phyloP scores from a whole-genome alignment of 164 flowering plant species.

The Aristolochia fimbriata region DNA sequence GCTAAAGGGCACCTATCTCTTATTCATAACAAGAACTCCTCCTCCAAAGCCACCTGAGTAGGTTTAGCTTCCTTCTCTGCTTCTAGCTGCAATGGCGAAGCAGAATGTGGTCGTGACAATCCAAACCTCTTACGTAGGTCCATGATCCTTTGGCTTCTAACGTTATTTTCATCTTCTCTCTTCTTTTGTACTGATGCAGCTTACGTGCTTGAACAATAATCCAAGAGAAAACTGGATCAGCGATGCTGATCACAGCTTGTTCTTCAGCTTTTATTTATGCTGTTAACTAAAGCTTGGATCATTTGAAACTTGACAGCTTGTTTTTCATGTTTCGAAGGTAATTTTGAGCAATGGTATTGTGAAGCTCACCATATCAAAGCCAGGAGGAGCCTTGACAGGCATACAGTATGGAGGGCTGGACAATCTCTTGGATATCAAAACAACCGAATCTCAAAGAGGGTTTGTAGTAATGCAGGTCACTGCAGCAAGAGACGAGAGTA shows the following conservation, averaged over 20 bases:
- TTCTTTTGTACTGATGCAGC: no score
- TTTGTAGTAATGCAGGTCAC: conserved; percentile 3
- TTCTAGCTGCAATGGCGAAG: background rate
- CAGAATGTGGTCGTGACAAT: background rate
- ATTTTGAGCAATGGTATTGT: conserved; percentile 35
- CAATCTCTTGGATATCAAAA: conserved; percentile 30
- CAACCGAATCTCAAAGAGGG: conserved; percentile 34
- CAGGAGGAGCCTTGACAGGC: conserved; percentile 36
- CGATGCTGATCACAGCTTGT: no score
- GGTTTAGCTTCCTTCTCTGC: no score
- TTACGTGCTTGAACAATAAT: no score
- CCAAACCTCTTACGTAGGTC: background rate
- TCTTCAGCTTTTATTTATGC: no score
- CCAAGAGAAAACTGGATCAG: no score
- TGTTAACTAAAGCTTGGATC: no score
- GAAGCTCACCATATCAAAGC: conserved; percentile 32
- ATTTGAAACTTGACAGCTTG: no score
- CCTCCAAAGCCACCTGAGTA: no score
- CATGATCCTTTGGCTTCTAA: background rate
- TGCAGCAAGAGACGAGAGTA: background rate
- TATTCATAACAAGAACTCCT: no score
- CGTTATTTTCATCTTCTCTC: no score
- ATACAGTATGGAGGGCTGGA: conserved; percentile 42
- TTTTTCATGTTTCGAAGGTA: conserved; percentile 17
- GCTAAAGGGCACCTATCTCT: no score